Evolutionary conservation across 2,329 filamentous ascomycete genomes (phyloP), one percentile per base, ranked within the genome.

Genomic region (Aplosporella prunicola): DNA sequence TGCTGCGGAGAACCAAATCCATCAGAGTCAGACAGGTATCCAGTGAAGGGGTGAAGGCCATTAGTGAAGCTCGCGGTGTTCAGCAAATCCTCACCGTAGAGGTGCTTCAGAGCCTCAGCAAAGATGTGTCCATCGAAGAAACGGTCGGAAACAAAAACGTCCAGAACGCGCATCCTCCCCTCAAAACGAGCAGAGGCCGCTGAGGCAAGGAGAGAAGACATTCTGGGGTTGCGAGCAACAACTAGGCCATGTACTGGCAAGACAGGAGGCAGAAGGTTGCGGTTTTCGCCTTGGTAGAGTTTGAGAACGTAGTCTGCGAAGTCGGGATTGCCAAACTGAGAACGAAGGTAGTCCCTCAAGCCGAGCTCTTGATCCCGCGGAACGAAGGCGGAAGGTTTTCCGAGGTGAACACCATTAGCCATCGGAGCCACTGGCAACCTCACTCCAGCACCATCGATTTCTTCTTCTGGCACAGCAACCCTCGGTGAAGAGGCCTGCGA

Each of bases 261-360:
- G 20, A 51, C 48, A 13, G 57, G 40, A 13, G 57, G 40, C 16
- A 56, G 47, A 5, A 50, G 33, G 15, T 44, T 47, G 14, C 31
- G 14, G 16, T 52, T 48, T 9, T 48, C 47, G 10, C 51, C 52
- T 17, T 51, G 52, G 18, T 30, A 29, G 27, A 62, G 43, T 35
- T 61, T 54, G 8, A 62, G 47, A 18, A 58, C 42, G 34, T 51
- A 56, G 30, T 62, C 59, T 20, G 57, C 54, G 33, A 57, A 58
- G 16, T 58, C 52, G 10, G 49, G 51, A 27, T 53, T 56, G 15
- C 51, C 55, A 33, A 60, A 58, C 20, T 57, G 51, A 3, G 51
- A 44, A 8, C 47, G 51, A 6, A 61, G 33, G 30, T 60, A 60
- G 3, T 48, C 45, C 28, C 32, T 33, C 20, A 41, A 23, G 16